Evolutionary conservation across 2,329 filamentous ascomycete genomes (phyloP), one percentile per base, ranked within the genome.

Genomic region (Calonectria leucothoes): DNA sequence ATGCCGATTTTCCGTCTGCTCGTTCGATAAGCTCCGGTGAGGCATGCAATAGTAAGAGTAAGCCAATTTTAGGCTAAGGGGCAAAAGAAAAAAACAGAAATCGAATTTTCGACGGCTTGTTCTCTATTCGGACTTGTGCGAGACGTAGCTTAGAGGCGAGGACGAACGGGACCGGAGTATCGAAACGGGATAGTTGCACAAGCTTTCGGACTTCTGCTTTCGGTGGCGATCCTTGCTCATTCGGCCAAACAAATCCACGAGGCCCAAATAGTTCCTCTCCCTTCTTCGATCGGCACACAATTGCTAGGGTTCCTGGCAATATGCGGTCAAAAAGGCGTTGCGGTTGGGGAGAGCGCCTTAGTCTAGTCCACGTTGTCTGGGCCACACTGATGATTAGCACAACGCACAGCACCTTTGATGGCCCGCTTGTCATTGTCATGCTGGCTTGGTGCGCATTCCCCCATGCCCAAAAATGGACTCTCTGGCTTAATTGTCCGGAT

Each of bases 71-170:
- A 61, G 55, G 55, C 55, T 61, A 61, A 61, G 35, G 42, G 42
- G 42, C 2, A 45, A 45, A 45, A 45, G 23, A 20, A 33, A 59
- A 45, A 45, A 45, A 45, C n/a, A 20, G 35, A 59, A 61, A 61
- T 61, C 35, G 33, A 61, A 39, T 35, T 61, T 61, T 37, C 37
- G 55, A 61, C 31, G 55, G 55, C 55, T 61, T 61, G 55, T 61
- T 39, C 33, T 27, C 35, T 29, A 11, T 31, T 42, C 17, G 37
- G 37, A 48, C 37, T 48, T 33, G 29, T 69, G 55, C 29, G 39
- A 52, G n/a, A 63, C 31, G 52, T 70, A 70, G 57, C 33, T 64
- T 45, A 55, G 67, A 51, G 45, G 64, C 55, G 69, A 71, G 55
- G 69, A 66, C 42, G 33, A 37, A 64, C 31, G 61, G 20, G 37